Conservation (phyloP, 225 moss, liverwort and hornwort species). For the Pseudoscleropodium purum region DNA sequence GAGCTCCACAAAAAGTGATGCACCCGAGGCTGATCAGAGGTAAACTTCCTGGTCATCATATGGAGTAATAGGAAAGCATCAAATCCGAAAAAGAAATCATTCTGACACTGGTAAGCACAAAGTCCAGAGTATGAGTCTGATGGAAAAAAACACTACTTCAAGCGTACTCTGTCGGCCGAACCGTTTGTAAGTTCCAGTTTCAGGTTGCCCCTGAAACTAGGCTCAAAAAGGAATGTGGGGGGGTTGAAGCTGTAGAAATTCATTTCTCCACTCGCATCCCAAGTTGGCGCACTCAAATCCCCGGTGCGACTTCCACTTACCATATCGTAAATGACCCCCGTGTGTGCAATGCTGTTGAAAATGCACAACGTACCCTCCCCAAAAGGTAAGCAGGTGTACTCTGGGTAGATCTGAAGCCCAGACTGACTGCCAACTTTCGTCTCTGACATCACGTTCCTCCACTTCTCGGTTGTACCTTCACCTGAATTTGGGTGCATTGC, state of each 20-base stretch:
- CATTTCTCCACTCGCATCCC: not conserved
- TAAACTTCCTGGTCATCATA: not conserved
- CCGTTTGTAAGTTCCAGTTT: not conserved
- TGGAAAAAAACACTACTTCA: not conserved
- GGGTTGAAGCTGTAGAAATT: conserved; percentile 14
- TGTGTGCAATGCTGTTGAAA: conserved; percentile 17
- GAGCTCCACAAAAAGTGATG: not conserved
- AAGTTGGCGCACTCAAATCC: not conserved
- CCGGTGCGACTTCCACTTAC: not conserved
- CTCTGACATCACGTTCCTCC: conserved; percentile 1
- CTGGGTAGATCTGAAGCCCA: conserved; percentile 1
- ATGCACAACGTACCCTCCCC: conserved; percentile 4
- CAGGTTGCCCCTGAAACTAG: not conserved
- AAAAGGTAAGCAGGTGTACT: not conserved
- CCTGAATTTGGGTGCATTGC: no score
- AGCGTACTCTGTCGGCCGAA: not conserved
- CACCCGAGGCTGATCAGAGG: not conserved
- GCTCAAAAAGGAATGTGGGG: not conserved
- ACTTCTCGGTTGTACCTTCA: not conserved
- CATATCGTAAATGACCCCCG: conserved; percentile 3
- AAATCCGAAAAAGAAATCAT: not conserved
- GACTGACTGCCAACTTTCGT: not conserved
- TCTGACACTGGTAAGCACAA: not conserved
- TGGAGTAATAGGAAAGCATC: not conserved
- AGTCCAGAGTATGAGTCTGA: no score